These are phyloP conservation scores for Macrophomina pseudophaseolina DNA, from an alignment of 2,329 filamentous ascomycete species.

Conservation along the genomic window DNA sequence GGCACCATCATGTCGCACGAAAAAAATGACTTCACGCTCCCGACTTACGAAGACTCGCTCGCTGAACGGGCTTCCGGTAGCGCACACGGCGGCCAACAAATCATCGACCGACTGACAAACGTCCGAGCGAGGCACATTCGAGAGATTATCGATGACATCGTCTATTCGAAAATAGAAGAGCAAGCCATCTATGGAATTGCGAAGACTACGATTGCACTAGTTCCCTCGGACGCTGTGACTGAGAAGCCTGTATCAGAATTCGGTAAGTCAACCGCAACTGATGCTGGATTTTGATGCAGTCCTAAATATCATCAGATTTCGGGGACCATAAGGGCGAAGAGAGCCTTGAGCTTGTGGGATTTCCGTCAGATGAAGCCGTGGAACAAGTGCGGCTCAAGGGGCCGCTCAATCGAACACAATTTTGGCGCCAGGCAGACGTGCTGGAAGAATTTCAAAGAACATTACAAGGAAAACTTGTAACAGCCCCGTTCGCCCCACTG, in stretches of 20 bases:
- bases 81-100: conserved; percentile 35
- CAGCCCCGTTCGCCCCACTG: conserved; percentile 5
- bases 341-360: conserved; percentile 46
- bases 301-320: background rate
- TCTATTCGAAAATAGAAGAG: conserved; percentile 48
- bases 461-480: conserved; percentile 38
- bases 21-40: conserved; percentile 27
- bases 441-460: conserved; percentile 46
- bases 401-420: conserved; percentile 48
- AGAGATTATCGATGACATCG: conserved; percentile 44
- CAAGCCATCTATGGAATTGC: conserved; percentile 50
- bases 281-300: background rate
- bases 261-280: background rate
- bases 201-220: conserved; percentile 50
- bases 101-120: conserved; percentile 44
- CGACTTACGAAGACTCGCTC: conserved; percentile 37
- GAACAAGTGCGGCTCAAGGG: conserved; percentile 47
- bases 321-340: background rate
- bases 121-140: conserved; percentile 49
- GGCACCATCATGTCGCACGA: conserved; percentile 19
- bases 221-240: conserved; percentile 46
- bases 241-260: conserved; percentile 26
- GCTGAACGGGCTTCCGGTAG: conserved; percentile 4
- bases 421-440: conserved; percentile 50
- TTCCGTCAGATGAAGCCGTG: conserved; percentile 46